A percentile compares a stretch with the other conserved stretches of the same genome.
phyloP scores from a whole-genome alignment of 1,284 basidiomycete genomes.

The Sporisorium exsertum region DNA sequence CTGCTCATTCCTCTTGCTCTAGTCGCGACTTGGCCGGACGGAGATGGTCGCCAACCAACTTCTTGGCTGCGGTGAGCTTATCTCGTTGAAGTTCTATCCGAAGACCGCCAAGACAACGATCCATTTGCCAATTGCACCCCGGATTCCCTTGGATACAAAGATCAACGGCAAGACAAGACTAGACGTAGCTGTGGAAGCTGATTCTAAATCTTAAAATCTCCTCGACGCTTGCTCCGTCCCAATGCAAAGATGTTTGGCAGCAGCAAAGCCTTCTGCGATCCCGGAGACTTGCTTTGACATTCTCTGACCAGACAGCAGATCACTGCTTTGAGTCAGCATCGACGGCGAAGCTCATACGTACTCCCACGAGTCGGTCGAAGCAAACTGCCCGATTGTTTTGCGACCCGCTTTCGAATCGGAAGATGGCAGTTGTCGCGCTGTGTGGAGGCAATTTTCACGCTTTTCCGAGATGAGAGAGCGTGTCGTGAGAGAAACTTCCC shows the following conservation, averaged over 20 bases:
- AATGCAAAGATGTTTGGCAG: neutral
- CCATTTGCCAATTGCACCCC: too few relatives aligned
- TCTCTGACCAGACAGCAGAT: too few relatives aligned
- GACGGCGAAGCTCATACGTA: too few relatives aligned
- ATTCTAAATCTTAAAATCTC: slow-evolving; percentile 4
- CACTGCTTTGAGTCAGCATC: neutral
- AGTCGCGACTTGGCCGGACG: slow-evolving; percentile 7
- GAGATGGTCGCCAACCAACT: neutral
- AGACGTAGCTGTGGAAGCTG: neutral
- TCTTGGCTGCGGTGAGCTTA: neutral
- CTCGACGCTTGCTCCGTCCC: neutral
- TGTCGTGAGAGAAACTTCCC: slow-evolving; percentile 22
- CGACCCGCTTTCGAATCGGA: neutral
- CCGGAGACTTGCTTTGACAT: too few relatives aligned
- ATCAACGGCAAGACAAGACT: neutral
- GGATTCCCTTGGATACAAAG: too few relatives aligned
- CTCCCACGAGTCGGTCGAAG: neutral
- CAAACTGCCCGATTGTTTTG: neutral
- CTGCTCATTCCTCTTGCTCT: neutral
- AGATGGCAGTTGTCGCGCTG: neutral
- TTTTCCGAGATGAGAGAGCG: slow-evolving; percentile 2
- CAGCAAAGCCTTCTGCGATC: too few relatives aligned
- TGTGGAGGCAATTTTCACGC: slow-evolving; percentile 29
- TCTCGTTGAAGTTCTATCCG: neutral
- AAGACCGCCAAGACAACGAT: too few relatives aligned